Evolutionary conservation across 2,329 filamentous ascomycete species (phyloP).

Genomic region (Escovopsis weberi): DNA sequence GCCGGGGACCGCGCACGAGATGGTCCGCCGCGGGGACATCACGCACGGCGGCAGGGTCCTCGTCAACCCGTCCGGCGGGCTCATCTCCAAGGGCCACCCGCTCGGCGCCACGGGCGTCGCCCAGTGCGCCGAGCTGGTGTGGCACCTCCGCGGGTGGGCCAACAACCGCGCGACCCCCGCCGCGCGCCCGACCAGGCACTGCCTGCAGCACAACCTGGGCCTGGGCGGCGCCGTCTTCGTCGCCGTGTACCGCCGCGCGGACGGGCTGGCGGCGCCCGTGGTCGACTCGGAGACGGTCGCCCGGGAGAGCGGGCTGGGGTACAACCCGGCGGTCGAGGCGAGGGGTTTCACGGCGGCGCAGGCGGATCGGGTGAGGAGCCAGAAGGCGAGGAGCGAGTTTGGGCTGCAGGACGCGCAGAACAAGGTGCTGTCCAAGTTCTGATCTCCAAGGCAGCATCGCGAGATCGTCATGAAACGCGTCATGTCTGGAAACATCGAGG

Average conservation of each 20-base stretch:
- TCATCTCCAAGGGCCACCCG: slow-evolving; percentile 93
- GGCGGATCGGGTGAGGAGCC: slow-evolving; percentile 56
- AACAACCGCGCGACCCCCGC: slow-evolving; percentile 53
- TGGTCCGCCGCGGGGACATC: slow-evolving; percentile 76
- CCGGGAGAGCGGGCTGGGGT: slow-evolving; percentile 56
- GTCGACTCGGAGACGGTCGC: slow-evolving; percentile 51
- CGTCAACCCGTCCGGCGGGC: slow-evolving; percentile 83
- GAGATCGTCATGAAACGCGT: too few species aligned
- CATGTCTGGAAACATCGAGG: too few species aligned
- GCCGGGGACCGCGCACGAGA: slow-evolving; percentile 77
- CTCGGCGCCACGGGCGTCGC: slow-evolving; percentile 89
- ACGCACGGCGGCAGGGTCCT: slow-evolving; percentile 77
- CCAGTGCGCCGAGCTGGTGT: slow-evolving; percentile 87
- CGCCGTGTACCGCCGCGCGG: slow-evolving; percentile 74
- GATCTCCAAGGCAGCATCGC: not conserved
- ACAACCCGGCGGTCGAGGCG: slow-evolving; percentile 83
- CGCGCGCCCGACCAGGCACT: slow-evolving; percentile 51
- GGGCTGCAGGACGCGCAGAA: slow-evolving; percentile 52
- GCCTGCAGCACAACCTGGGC: slow-evolving; percentile 85
- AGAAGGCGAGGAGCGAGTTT: slow-evolving; percentile 50
- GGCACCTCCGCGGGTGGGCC: slow-evolving; percentile 92
- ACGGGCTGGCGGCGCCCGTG: slow-evolving; percentile 49
- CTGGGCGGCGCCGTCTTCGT: slow-evolving; percentile 83
- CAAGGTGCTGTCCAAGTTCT: slow-evolving; percentile 26
- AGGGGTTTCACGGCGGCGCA: slow-evolving; percentile 76